Conservation (phyloP, 2,329 filamentous ascomycete species). For the Purpureocillium takamizusanense region DNA sequence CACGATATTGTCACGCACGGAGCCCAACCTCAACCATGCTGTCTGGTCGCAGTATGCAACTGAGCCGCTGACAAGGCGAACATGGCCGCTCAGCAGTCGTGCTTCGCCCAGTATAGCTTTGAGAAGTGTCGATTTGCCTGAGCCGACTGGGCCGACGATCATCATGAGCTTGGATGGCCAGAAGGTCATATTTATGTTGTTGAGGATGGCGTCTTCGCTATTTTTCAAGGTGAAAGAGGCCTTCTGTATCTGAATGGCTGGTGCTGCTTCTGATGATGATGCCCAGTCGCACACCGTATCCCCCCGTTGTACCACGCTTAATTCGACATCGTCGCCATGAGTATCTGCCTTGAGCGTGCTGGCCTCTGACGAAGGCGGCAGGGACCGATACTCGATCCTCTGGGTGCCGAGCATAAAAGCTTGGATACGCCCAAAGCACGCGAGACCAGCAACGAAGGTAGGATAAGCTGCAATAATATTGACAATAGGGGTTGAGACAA, state of each 20-base stretch:
- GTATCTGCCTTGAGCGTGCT: neutral
- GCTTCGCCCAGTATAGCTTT: conserved; percentile 7
- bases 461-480: conserved; percentile 4
- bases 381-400: conserved; percentile 15
- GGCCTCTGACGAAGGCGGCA: neutral
- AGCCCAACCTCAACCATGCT: conserved; percentile 14
- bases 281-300: too few species aligned
- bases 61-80: conserved; percentile 1
- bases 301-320: too few species aligned
- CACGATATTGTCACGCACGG: conserved; percentile 15
- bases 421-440: conserved; percentile 8
- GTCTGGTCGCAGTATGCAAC: conserved; percentile 16
- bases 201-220: conserved; percentile 19
- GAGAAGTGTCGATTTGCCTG: conserved; percentile 6
- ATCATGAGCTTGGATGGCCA: conserved; percentile 1
- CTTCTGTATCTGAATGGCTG: conserved; percentile 24
- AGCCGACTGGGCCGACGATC: conserved; percentile 17
- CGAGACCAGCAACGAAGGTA: conserved; percentile 1
- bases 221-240: conserved; percentile 27
- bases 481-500: conserved; percentile 5
- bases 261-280: too few species aligned
- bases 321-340: conserved; percentile 17
- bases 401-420: conserved; percentile 6
- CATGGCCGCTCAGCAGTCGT: conserved; percentile 3
- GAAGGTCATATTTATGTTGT: conserved; percentile 2